Evolutionary conservation across 1,284 basidiomycete species (phyloP), one percentile per base, ranked within the genome.

Genomic region (Nidula niveotomentosa): DNA sequence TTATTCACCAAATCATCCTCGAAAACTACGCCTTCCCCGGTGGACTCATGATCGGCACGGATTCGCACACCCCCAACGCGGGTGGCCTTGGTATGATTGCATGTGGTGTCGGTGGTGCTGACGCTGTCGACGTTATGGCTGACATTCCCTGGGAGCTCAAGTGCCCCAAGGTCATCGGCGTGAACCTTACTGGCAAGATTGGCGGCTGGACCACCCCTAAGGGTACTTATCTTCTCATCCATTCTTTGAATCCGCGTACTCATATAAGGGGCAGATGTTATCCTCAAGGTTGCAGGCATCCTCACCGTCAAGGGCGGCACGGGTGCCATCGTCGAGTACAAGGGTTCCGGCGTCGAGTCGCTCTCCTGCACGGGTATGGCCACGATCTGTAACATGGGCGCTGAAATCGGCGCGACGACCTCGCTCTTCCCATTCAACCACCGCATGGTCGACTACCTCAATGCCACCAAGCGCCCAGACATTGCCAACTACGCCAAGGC

Each of bases 331-430:
- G 93, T 98, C 62, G 96, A 97, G 73, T 98, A 97, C 81, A 88
- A 80, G 64, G 95, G 95, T 62, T 76, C 93, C 65, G 96, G 96
- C 84, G 92, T 99, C 65, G 91, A 96, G 72, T 93, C 93, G 36
- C 86, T 99, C 62, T 98, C 96, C 50, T 94, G 92, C 85, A 99
- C 96, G 49, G 97, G 96, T 79, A 98, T 98, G 96, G 97, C 93
- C 57, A 99, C 96, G 52, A 95, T 97, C 66, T 98, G 96, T 78
- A 99, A 98, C 88, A 99, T 98, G 96, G 97, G 97, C 84, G 97
- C 97, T 69, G 96, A 99, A 78, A 98, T 99, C 67, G 96, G 97
- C 74, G 96, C 96, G 51, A 99, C 96, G 45, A 98, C 97, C 52
- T 98, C 96, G 15, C 76, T 98, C 66, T 99, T 99, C 94, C 97